Percentiles rank a stretch among this genome's conserved stretches.
phyloP scores from a whole-genome alignment of 2,329 filamentous ascomycete species.

The Corynespora cassiicola region DNA sequence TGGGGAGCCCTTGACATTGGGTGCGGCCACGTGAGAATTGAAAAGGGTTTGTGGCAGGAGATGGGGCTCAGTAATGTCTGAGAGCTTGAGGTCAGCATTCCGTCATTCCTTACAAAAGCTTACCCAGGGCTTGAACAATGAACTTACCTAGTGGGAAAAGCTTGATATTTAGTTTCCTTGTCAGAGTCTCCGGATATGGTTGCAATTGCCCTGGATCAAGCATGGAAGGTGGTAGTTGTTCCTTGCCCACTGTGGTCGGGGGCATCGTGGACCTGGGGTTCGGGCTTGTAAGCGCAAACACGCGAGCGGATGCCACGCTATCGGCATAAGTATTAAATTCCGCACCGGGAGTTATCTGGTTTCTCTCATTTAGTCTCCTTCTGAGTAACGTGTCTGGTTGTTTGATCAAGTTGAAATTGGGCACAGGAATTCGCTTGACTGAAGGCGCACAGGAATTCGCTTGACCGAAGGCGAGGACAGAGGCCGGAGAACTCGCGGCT shows the following conservation, averaged over 20 bases:
- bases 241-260: slow-evolving; percentile 57
- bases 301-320: slow-evolving; percentile 53
- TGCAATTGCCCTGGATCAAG: no score
- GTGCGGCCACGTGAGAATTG: slow-evolving; percentile 29
- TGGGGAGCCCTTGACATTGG: slow-evolving; percentile 43
- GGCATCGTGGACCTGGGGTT: slow-evolving; percentile 83
- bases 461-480: slow-evolving; percentile 23
- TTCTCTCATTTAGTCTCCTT: slow-evolving; percentile 36
- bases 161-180: slow-evolving; percentile 50
- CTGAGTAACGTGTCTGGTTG: slow-evolving; percentile 42
- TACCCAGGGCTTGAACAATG: no score
- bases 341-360: slow-evolving; percentile 73
- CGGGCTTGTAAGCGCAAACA: slow-evolving; percentile 57
- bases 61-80: slow-evolving; percentile 55
- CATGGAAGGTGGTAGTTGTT: slow-evolving; percentile 30
- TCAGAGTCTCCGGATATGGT: slow-evolving; percentile 54
- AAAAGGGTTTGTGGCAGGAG: slow-evolving; percentile 49
- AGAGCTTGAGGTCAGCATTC: neutral
- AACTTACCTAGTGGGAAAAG: slow-evolving; percentile 53
- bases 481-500: slow-evolving; percentile 28
- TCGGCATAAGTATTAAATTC: slow-evolving; percentile 98
- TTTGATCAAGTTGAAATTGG: slow-evolving; percentile 47
- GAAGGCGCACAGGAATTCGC: slow-evolving; percentile 23
- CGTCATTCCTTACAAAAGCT: no score
- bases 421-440: slow-evolving; percentile 28